Evolutionary conservation across 2,329 filamentous ascomycete species (phyloP).

Genomic region (Phialemoniopsis sp.): DNA sequence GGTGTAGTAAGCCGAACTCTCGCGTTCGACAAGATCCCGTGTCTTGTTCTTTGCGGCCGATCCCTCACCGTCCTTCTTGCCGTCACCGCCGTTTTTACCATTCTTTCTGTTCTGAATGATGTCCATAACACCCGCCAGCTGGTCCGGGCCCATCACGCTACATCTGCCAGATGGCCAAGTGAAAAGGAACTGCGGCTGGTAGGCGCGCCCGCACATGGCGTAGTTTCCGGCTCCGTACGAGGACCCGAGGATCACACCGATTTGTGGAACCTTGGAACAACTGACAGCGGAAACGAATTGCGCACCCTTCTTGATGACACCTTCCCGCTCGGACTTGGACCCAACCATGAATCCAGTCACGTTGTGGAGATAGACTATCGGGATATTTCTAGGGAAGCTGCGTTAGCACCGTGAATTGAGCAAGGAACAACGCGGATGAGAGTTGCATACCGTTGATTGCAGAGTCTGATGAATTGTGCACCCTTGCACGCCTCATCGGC

Average conservation of each 20-base stretch:
- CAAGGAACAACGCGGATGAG: neutral
- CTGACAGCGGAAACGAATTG: conserved; percentile 39
- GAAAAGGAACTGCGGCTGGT: conserved; percentile 35
- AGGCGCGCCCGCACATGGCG: conserved; percentile 38
- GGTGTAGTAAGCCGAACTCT: conserved; percentile 55
- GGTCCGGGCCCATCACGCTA: conserved; percentile 34
- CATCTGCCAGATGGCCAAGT: conserved; percentile 32
- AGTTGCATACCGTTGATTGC: conserved; percentile 36
- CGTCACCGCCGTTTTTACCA: too few species aligned
- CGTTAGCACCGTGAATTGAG: too few species aligned
- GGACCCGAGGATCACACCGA: conserved; percentile 36
- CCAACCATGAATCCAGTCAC: conserved; percentile 46
- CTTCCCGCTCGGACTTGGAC: conserved; percentile 34
- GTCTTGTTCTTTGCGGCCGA: neutral
- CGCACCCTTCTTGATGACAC: conserved; percentile 38
- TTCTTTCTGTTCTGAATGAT: neutral
- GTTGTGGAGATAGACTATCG: conserved; percentile 41
- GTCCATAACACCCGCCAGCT: conserved; percentile 30
- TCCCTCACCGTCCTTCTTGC: too few species aligned
- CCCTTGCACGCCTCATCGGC: conserved; percentile 32
- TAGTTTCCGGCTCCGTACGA: conserved; percentile 42
- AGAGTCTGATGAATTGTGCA: conserved; percentile 36
- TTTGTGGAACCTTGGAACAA: conserved; percentile 36
- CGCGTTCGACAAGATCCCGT: conserved; percentile 32
- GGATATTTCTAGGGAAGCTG: conserved; percentile 19